Conservation (phyloP, 257 asterid genomes). For the Fraxinus excelsior region DNA sequence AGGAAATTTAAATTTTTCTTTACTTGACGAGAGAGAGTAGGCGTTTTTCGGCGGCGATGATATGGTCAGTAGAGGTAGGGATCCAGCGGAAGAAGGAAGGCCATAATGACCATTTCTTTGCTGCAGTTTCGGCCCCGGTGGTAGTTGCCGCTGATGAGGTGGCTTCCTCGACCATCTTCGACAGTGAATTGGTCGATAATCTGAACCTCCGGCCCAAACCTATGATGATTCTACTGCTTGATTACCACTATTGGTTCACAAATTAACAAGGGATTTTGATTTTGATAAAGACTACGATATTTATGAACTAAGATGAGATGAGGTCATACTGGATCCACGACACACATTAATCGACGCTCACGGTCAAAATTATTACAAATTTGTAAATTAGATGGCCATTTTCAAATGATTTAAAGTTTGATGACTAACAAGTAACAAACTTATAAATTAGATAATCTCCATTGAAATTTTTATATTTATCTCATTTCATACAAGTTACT, state of each 20-base stretch:
- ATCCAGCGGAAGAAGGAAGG: conserved; percentile 77
- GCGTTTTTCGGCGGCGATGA: conserved; percentile 84
- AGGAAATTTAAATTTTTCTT: not conserved
- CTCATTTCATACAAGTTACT: too few species aligned
- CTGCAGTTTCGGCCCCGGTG: conserved; percentile 3
- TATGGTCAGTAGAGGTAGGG: conserved; percentile 89
- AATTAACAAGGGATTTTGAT: too few species aligned
- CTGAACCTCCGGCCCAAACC: conserved; percentile 20
- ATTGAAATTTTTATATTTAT: too few species aligned
- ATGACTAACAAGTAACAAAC: too few species aligned
- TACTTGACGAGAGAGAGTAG: conserved; percentile 77
- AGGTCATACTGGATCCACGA: too few species aligned
- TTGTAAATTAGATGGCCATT: too few species aligned
- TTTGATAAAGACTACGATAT: too few species aligned
- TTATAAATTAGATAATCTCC: too few species aligned
- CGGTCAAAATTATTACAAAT: too few species aligned
- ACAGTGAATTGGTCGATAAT: conserved; percentile 28
- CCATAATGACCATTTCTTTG: conserved; percentile 56
- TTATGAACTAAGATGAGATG: too few species aligned
- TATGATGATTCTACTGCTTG: not conserved
- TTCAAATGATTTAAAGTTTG: too few species aligned
- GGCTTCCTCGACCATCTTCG: conserved; percentile 67
- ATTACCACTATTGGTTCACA: not conserved
- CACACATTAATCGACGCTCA: too few species aligned
- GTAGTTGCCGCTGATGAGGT: conserved; percentile 33